Conservation (phyloP, 129 eudicot species). For the Solidago caesia region DNA sequence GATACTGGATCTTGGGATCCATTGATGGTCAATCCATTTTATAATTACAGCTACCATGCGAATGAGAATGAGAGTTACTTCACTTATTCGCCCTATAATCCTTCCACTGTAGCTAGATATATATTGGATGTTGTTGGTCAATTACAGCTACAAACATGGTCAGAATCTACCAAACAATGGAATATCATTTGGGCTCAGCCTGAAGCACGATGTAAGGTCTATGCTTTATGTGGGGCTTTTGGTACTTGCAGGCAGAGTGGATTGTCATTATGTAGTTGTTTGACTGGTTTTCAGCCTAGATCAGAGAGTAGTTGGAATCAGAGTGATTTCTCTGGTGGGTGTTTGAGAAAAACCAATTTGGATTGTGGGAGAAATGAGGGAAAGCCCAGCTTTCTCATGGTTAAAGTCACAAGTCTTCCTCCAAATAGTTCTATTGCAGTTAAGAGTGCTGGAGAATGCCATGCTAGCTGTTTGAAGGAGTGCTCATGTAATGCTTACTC, state of each 20-base stretch:
- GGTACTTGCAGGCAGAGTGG: slow-evolving; percentile 51
- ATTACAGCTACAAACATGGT: slow-evolving; percentile 46
- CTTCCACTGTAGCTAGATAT: slow-evolving; percentile 37
- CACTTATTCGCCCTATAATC: slow-evolving; percentile 39
- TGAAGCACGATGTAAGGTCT: slow-evolving; percentile 48
- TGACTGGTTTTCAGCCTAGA: slow-evolving; percentile 40
- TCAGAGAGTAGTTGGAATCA: slow-evolving; percentile 44
- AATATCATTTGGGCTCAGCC: slow-evolving; percentile 55
- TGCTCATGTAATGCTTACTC: slow-evolving; percentile 70
- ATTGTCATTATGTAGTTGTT: slow-evolving; percentile 53
- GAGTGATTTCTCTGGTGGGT: slow-evolving; percentile 65
- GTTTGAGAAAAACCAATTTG: slow-evolving; percentile 39
- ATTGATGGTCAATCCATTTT: slow-evolving; percentile 33
- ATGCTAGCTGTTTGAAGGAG: slow-evolving; percentile 36
- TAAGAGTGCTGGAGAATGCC: slow-evolving; percentile 40
- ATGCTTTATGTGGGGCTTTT: slow-evolving; percentile 60
- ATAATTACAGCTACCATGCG: slow-evolving; percentile 40
- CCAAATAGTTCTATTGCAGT: slow-evolving; percentile 15
- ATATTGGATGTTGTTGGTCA: slow-evolving; percentile 59
- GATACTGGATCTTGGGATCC: slow-evolving; percentile 55
- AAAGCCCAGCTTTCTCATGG: slow-evolving; percentile 31
- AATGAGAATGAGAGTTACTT: slow-evolving; percentile 57
- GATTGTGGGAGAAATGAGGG: slow-evolving; percentile 35
- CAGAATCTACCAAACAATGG: slow-evolving; percentile 48
- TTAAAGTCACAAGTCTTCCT: slow-evolving; percentile 23